These are phyloP conservation scores for Opeltia flavorubescens DNA, from an alignment of 495 filamentous ascomycete species.

Conservation along the genomic window DNA sequence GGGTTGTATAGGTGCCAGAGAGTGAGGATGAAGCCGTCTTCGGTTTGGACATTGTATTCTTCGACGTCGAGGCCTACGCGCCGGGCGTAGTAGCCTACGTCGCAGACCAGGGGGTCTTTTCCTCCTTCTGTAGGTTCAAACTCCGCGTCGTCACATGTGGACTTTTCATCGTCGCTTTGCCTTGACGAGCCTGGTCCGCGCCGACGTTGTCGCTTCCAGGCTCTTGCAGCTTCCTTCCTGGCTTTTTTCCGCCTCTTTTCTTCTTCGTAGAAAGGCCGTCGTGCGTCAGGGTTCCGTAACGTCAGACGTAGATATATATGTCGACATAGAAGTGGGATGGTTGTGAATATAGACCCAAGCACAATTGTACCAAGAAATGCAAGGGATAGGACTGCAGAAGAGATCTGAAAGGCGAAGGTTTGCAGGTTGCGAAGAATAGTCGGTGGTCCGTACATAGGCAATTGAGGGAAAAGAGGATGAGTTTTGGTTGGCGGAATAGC, in stretches of 20 bases:
- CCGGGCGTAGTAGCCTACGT: constrained; percentile 77
- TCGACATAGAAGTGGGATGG: constrained; percentile 34
- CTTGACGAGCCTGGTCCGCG: not conserved
- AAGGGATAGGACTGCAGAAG: constrained; percentile 63
- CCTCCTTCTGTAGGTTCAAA: constrained; percentile 66
- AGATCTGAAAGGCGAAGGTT: constrained; percentile 41
- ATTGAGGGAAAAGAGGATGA: constrained; percentile 75
- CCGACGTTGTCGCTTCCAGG: constrained; percentile 42
- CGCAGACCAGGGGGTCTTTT: constrained; percentile 59
- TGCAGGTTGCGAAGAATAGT: constrained; percentile 48
- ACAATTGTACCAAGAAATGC: constrained; percentile 65
- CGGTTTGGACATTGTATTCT: constrained; percentile 72
- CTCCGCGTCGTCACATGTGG: constrained; percentile 29
- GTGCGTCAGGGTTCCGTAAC: constrained; percentile 39
- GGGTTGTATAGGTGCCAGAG: constrained; percentile 89
- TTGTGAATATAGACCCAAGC: constrained; percentile 52
- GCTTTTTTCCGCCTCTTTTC: constrained; percentile 43
- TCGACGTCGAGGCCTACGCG: constrained; percentile 82
- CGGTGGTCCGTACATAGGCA: constrained; percentile 72
- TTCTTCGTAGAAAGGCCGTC: constrained; percentile 54
- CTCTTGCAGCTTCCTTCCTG: constrained; percentile 39
- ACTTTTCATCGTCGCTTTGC: constrained; percentile 24
- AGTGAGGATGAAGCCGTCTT: constrained; percentile 84
- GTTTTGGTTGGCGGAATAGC: constrained; percentile 45
- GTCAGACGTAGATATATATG: constrained; percentile 33